Evolutionary conservation across 176 grass and related monocot species (phyloP), one percentile per base, ranked within the genome.

Genomic region (Neostapfia colusana): DNA sequence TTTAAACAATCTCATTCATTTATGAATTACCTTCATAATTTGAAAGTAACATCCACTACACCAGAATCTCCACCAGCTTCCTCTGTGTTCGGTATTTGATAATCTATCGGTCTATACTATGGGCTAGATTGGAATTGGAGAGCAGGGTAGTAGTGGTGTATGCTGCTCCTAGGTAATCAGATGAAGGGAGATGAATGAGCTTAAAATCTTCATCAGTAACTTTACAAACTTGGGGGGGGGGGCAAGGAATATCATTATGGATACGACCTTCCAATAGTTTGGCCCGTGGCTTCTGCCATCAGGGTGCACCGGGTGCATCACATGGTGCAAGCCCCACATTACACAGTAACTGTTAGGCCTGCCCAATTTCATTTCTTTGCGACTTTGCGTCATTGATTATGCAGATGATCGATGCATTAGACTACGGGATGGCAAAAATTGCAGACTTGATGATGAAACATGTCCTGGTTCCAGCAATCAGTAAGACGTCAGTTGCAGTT

Each of bases 361-460:
- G 34, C 54, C 28, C 26, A 79, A 69, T 83, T 14, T 67, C 23
- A 67, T 55, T 63, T 42, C 2, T 83, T 51, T 73, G 31, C 3
- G 31, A 2, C 31, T 2, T 31, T 31, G 31, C 3, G n/a, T 31
- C 31, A 11, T 83, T 40, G 14, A 61, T 70, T 79, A 61, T 74
- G 73, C 86, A 98, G 95, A 80, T 88, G 74, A 69, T 92, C 58
- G 85, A 81, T 80, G 85, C 79, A 40, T 54, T 98, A 70, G 91
- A 88, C 42, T 94, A 98, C 94, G 95, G 95, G 67, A 85, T 98
- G 79, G 84, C 84, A 82, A 94, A 88, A 74, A 65, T 94, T 44
- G 87, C 89, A 84, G 89, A 98, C 67, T 74, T 80, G 62, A 83
- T 90, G 79, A 80, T 92, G 57, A 98, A 98, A 80, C 73, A 92